These are phyloP conservation scores for Apostasia shenzhenica DNA, from an alignment of 106 monocot species.

Conservation along the genomic window DNA sequence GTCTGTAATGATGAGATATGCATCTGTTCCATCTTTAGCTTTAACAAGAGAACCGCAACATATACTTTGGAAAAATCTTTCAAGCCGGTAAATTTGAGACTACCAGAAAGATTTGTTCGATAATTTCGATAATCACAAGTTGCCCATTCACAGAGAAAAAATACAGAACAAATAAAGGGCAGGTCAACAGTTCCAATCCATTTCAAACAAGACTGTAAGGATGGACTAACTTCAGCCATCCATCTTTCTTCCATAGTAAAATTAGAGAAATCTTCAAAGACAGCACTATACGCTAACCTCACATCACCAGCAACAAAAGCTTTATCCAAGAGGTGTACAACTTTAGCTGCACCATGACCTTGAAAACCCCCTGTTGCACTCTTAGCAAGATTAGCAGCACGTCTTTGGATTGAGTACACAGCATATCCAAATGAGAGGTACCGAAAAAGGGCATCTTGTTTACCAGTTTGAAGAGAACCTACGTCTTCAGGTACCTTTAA, in stretches of 20 bases:
- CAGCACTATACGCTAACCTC: constrained; percentile 55
- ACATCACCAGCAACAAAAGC: constrained; percentile 57
- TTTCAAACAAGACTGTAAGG: constrained; percentile 70
- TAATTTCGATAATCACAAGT: constrained; percentile 90
- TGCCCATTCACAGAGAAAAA: constrained; percentile 96
- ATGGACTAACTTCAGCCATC: constrained; percentile 89
- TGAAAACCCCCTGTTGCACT: constrained; percentile 62
- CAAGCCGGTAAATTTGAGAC: constrained; percentile 55
- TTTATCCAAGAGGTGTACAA: constrained; percentile 75
- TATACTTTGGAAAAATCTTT: constrained; percentile 84
- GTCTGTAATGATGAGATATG: constrained; percentile 9
- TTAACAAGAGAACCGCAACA: constrained; percentile 69
- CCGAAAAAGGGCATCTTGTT: constrained; percentile 42
- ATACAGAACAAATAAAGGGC: constrained; percentile 69
- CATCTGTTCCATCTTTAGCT: constrained; percentile 66
- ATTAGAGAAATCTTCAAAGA: constrained; percentile 87
- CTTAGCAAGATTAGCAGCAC: constrained; percentile 64
- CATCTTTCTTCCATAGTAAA: constrained; percentile 53
- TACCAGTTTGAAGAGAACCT: constrained; percentile 18
- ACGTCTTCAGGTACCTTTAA: constrained; percentile 15
- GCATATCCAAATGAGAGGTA: constrained; percentile 66
- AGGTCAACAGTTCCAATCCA: constrained; percentile 66
- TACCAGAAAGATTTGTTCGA: constrained; percentile 33
- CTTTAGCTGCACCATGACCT: constrained; percentile 74
- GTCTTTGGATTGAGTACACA: constrained; percentile 62